Conservation (phyloP, 164 flowering plant genomes). For the Taxillus chinensis region DNA sequence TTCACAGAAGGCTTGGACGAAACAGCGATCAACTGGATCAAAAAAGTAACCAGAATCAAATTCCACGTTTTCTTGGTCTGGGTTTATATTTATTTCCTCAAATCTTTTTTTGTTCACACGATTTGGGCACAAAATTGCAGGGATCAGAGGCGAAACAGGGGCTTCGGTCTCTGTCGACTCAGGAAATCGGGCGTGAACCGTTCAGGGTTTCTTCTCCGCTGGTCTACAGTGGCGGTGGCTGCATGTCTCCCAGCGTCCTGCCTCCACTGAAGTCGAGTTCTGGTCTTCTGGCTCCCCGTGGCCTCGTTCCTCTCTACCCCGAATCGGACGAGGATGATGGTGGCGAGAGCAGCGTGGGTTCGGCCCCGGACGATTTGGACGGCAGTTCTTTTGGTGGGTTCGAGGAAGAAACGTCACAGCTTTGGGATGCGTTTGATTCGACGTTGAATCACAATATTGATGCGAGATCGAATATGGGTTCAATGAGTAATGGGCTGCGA, state of each 20-base stretch:
- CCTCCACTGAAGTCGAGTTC: constrained; percentile 67
- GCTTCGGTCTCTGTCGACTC: constrained; percentile 36
- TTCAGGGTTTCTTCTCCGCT: constrained; percentile 32
- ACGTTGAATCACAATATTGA: constrained; percentile 1
- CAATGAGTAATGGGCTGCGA: constrained; percentile 32
- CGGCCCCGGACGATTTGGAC: constrained; percentile 36
- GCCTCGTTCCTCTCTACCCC: constrained; percentile 12
- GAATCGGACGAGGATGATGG: constrained; percentile 22
- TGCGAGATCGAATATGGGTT: constrained; percentile 2
- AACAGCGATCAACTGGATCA: no score
- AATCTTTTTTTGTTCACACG: not conserved
- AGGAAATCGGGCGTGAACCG: constrained; percentile 20
- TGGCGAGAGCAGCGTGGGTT: constrained; percentile 46
- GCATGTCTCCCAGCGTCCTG: constrained; percentile 28
- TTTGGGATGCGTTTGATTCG: constrained; percentile 13
- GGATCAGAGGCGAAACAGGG: constrained; percentile 30
- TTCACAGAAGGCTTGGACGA: no score
- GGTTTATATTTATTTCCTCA: not conserved
- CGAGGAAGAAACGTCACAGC: constrained; percentile 26
- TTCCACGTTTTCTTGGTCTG: not conserved
- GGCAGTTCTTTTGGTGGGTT: constrained; percentile 26
- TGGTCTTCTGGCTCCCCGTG: constrained; percentile 34
- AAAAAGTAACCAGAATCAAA: no score
- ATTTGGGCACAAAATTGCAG: constrained; percentile 16
- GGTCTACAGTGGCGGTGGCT: constrained; percentile 12